phyloP scores from a whole-genome alignment of 768 basidiomycete genomes.

The Suillus variegatus region DNA sequence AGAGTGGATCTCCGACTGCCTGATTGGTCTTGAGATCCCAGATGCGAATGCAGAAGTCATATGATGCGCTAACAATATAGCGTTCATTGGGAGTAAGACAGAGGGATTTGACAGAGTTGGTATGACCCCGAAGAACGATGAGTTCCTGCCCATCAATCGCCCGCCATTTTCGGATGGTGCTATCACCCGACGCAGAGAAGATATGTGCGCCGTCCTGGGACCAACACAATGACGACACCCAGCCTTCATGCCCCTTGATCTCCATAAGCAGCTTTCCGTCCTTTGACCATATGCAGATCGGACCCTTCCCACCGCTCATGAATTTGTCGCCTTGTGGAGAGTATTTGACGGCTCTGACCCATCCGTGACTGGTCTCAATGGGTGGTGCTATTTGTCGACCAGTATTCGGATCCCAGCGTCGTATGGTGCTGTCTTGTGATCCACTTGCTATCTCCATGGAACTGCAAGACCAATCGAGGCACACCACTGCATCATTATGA shows the following conservation, averaged over 20 bases:
- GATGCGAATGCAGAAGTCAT: not conserved
- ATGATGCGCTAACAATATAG: not conserved
- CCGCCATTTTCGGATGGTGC: not conserved
- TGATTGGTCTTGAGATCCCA: not conserved
- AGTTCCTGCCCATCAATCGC: not conserved
- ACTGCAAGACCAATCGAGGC: not conserved
- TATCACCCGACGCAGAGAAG: fast-evolving
- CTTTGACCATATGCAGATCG: not conserved
- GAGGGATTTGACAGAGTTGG: not conserved
- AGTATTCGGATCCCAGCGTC: slow-evolving; percentile 14
- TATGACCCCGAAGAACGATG: not conserved
- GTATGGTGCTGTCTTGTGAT: slow-evolving; percentile 9
- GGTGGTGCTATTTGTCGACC: not conserved
- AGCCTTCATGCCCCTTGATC: not conserved
- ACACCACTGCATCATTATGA: not conserved
- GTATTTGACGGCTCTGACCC: not conserved
- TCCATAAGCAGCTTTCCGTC: not conserved
- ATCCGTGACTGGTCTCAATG: not conserved
- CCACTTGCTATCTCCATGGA: not conserved
- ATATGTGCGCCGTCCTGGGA: not conserved
- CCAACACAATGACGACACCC: not conserved
- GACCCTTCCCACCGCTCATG: not conserved
- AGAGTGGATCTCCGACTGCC: slow-evolving; percentile 40
- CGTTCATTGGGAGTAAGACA: not conserved
- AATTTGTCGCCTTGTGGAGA: not conserved